phyloP scores from a whole-genome alignment of 805 yeast species.

The Blastobotrys peoriensis region DNA sequence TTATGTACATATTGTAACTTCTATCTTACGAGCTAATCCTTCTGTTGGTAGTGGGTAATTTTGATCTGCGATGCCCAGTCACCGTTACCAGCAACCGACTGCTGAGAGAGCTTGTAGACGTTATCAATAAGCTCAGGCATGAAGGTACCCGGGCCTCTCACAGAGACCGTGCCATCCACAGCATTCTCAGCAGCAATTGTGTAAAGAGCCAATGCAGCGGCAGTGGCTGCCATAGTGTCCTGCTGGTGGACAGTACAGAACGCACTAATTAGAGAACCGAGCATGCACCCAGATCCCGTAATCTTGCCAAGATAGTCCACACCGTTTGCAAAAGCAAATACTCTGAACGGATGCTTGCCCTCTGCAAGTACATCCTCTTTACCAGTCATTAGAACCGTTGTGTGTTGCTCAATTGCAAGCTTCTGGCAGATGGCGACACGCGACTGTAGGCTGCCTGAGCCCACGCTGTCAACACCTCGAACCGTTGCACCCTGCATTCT shows the following conservation, averaged over 20 bases:
- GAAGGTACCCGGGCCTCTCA: constrained; percentile 52
- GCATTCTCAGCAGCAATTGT: constrained; percentile 59
- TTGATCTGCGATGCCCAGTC: constrained; percentile 10
- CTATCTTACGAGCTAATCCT: background rate
- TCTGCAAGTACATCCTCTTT: constrained; percentile 44
- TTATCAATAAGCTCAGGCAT: constrained; percentile 42
- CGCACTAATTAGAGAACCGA: constrained; percentile 67
- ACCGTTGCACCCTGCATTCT: constrained; percentile 40
- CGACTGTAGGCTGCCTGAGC: constrained; percentile 18
- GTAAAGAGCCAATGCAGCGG: constrained; percentile 51
- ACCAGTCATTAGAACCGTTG: constrained; percentile 73
- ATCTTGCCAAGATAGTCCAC: constrained; percentile 55
- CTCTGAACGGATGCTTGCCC: constrained; percentile 29
- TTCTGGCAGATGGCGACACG: constrained; percentile 38
- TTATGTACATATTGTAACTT: background rate
- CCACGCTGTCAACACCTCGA: constrained; percentile 66
- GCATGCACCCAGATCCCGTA: constrained; percentile 79
- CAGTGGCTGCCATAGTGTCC: constrained; percentile 41
- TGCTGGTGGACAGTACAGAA: constrained; percentile 41
- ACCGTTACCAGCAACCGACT: constrained; percentile 9
- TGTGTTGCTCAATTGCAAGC: constrained; percentile 46
- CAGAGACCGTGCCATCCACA: constrained; percentile 28
- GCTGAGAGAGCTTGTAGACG: constrained; percentile 21
- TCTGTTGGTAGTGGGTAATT: background rate
- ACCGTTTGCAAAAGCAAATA: constrained; percentile 47